A percentile compares a stretch with the other conserved stretches of the same genome.
phyloP scores from a whole-genome alignment of 169 alveolate species.

The Cryptosporidium ryanae region DNA sequence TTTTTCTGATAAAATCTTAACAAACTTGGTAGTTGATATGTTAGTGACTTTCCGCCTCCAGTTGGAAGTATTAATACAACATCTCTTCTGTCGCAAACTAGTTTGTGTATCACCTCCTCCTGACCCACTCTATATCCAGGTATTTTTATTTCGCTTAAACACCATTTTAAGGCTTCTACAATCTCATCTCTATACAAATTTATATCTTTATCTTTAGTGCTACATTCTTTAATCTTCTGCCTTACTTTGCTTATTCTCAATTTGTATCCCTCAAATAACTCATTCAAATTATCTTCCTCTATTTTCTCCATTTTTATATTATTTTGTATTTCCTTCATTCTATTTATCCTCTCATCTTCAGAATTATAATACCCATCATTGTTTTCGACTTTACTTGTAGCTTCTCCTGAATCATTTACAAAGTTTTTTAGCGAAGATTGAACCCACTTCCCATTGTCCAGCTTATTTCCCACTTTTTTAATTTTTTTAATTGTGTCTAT shows the following conservation, averaged over 20 bases:
- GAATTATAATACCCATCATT: background rate
- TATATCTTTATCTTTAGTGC: background rate
- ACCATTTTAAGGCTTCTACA: conserved; percentile 31
- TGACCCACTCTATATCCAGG: conserved; percentile 83
- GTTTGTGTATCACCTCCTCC: conserved; percentile 85
- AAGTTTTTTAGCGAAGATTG: conserved; percentile 45
- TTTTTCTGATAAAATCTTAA: conserved; percentile 74
- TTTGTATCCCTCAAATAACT: conserved; percentile 25
- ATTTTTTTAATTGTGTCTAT: background rate
- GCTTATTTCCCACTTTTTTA: background rate
- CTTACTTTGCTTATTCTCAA: background rate
- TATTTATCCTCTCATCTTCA: conserved; percentile 6
- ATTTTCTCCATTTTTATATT: conserved; percentile 27
- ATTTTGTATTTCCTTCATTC: conserved; percentile 3
- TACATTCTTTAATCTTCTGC: background rate
- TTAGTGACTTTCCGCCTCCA: conserved; percentile 97
- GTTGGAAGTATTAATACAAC: conserved; percentile 94
- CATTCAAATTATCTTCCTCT: conserved; percentile 35
- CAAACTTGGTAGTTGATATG: conserved; percentile 94
- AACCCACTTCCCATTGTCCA: conserved; percentile 4
- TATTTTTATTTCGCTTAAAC: conserved; percentile 5
- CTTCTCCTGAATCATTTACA: background rate
- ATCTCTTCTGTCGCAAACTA: conserved; percentile 83
- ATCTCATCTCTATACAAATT: background rate
- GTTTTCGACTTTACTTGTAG: background rate